phyloP scores from a whole-genome alignment of 805 yeast genomes.

The Myxozyma geophila region DNA sequence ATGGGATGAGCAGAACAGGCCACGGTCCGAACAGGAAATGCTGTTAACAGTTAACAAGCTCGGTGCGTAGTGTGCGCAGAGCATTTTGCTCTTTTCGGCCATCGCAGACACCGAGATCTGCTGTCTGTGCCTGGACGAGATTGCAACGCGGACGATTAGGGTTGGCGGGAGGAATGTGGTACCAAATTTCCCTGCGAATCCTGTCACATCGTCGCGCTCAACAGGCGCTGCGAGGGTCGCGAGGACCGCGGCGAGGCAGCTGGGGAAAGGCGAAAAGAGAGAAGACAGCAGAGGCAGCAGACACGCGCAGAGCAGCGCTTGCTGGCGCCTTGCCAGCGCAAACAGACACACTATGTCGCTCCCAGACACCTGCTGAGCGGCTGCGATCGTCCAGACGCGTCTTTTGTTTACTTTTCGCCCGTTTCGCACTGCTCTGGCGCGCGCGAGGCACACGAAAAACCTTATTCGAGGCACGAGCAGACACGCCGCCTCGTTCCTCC shows the following conservation, averaged over 20 bases:
- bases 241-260: neutral
- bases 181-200: constrained; percentile 1
- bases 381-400: neutral
- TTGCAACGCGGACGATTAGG: neutral
- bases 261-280: neutral
- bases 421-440: neutral
- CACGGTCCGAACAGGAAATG: too few species aligned
- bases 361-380: neutral
- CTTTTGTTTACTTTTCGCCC: constrained; percentile 2
- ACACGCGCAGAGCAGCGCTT: neutral
- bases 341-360: too few species aligned
- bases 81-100: too few species aligned
- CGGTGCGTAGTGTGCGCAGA: neutral
- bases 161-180: constrained; percentile 15
- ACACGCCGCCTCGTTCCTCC: constrained; percentile 6
- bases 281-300: too few species aligned
- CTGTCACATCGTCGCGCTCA: constrained; percentile 1
- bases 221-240: too few species aligned
- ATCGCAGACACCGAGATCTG: neutral
- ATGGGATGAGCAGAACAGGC: too few species aligned
- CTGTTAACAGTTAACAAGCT: too few species aligned
- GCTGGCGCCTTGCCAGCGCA: neutral
- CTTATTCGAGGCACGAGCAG: neutral
- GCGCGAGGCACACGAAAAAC: constrained; percentile 10
- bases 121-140: neutral